Base-by-base conservation (phyloP, 2,329 filamentous ascomycete species). In the Fusarium keratoplasticum region DNA sequence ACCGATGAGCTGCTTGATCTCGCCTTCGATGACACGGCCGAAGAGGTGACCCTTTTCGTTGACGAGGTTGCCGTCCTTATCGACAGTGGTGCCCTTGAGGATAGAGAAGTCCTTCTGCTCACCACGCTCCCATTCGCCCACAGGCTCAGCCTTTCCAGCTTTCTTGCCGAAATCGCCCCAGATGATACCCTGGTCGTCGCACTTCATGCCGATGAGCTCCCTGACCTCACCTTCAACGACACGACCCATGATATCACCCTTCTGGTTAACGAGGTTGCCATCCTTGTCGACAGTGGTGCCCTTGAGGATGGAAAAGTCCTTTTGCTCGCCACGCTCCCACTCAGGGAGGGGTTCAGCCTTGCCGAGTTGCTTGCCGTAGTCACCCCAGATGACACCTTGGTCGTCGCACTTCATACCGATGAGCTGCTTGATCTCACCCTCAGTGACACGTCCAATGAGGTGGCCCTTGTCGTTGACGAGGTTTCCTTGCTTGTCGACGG, bases 151-250 rank as follows among this genome's bases (percentile, higher is more conserved):
- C 70, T 88, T 89, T 38, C 92, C 92, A 35, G 93, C 85, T 14
- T 86, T 85, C 78, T 93, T 93, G 25, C 92, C 92, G 8, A 64
- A 75, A 14, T 85, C 89, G 77, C 93, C 91, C 7, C 91, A 82
- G 38, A 94, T 88, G 50, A 92, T 90, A 7, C 92, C 92, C 57
- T 93, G 91, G 22, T 91, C 84, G 65, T 94, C 91, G 22, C 93
- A 89, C 31, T 86, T 83, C 79, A 91, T 91, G 38, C 91, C 92
- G 60, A 89, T 86, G 18, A 93, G 86, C 68, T 92, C 86, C 80
- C 91, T 89, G 29, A 89, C 77, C 36, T 91, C 89, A 33, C 92
- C 92, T 74, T 92, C 87, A 33, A 89, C 83, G 16, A 94, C 85
- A 52, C 88, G 89, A 18, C 90, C 92, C 71, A 93, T 84, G 5